Evolutionary conservation across 164 flowering plant species (phyloP).

Genomic region (Umbilicus rupestris): DNA sequence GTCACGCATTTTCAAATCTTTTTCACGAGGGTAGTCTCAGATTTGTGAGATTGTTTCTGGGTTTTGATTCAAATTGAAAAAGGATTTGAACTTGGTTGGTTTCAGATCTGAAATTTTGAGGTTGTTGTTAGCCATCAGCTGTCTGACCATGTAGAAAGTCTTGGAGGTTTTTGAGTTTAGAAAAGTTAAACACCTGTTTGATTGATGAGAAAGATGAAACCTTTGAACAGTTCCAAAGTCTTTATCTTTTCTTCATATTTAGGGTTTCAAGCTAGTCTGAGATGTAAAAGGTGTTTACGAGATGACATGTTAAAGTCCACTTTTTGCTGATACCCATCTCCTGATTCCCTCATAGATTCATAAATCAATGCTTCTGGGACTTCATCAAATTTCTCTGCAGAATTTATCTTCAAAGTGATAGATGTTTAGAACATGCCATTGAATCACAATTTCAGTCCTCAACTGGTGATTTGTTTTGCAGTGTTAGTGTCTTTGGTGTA

Average conservation of each 20-base stretch:
- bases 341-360: not conserved
- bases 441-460: not conserved
- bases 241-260: not conserved
- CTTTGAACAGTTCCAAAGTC: not conserved
- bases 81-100: not conserved
- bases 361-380: too few relatives aligned
- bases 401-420: not conserved
- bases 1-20: not conserved
- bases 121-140: too few relatives aligned
- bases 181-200: not conserved
- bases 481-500: slow-evolving; percentile 6
- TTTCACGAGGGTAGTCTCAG: slow-evolving; percentile 8
- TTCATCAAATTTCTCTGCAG: too few relatives aligned
- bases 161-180: too few relatives aligned
- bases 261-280: too few relatives aligned
- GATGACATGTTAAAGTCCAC: not conserved
- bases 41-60: slow-evolving; percentile 15
- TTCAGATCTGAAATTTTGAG: not conserved
- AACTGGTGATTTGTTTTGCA: not conserved
- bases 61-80: slow-evolving; percentile 9
- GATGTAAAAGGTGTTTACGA: too few relatives aligned
- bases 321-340: not conserved
- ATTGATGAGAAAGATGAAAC: not conserved
- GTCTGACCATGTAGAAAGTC: too few relatives aligned
- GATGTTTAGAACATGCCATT: not conserved